Conservation (phyloP, 2,329 filamentous ascomycete species). For the Penicillium hesseltinei region DNA sequence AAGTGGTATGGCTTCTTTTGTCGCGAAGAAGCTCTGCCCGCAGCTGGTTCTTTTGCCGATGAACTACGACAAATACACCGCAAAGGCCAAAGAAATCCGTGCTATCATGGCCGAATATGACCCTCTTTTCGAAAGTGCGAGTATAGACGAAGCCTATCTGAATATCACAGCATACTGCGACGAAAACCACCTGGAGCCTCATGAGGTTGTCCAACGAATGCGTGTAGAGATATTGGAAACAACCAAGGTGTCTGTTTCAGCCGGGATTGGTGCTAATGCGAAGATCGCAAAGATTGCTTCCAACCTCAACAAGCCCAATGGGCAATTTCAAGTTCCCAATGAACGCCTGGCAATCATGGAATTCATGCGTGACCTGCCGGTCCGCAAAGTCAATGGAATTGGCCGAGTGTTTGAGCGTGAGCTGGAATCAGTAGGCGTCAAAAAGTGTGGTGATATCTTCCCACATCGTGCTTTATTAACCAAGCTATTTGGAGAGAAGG, state of each 20-base stretch:
- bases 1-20: slow-evolving; percentile 94
- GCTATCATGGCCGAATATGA: slow-evolving; percentile 84
- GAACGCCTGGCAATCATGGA: slow-evolving; percentile 73
- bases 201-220: slow-evolving; percentile 74
- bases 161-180: slow-evolving; percentile 87
- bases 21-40: slow-evolving; percentile 91
- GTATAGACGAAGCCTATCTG: slow-evolving; percentile 93
- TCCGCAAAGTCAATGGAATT: slow-evolving; percentile 91
- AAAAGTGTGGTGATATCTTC: slow-evolving; percentile 86
- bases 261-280: slow-evolving; percentile 89
- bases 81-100: slow-evolving; percentile 85
- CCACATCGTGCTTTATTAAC: slow-evolving; percentile 68
- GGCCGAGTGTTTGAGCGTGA: slow-evolving; percentile 91
- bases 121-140: slow-evolving; percentile 84
- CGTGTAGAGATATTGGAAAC: slow-evolving; percentile 71
- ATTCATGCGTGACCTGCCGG: slow-evolving; percentile 81
- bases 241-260: slow-evolving; percentile 84
- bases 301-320: slow-evolving; percentile 95
- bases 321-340: slow-evolving; percentile 74
- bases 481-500: slow-evolving; percentile 85
- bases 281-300: slow-evolving; percentile 94
- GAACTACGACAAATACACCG: slow-evolving; percentile 86
- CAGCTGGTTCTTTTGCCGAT: slow-evolving; percentile 76
- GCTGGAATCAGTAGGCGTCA: slow-evolving; percentile 80
- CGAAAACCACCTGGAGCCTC: slow-evolving; percentile 65